phyloP scores from a whole-genome alignment of 2,329 filamentous ascomycete species.

The Thielaviopsis ethacetica region DNA sequence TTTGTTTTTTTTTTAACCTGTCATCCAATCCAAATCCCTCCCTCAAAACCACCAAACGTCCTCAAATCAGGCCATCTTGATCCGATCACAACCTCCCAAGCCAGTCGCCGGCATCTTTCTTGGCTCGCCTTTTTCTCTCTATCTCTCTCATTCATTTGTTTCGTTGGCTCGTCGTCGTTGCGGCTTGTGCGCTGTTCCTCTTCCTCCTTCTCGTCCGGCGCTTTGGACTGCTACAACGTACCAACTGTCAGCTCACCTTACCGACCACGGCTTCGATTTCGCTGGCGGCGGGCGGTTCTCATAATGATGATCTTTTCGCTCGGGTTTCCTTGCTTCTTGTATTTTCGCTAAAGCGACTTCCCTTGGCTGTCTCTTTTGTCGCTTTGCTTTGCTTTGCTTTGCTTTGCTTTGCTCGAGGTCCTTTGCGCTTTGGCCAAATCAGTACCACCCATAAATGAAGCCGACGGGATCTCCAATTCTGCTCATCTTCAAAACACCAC shows the following conservation, averaged over 20 bases:
- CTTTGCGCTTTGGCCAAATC: background rate
- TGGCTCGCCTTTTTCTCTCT: background rate
- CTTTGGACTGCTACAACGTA: background rate
- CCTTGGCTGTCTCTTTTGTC: background rate
- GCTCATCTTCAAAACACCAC: background rate
- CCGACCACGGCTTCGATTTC: background rate
- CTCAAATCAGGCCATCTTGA: background rate
- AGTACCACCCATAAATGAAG: background rate
- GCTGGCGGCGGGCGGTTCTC: background rate
- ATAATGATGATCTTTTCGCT: background rate
- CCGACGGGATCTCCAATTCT: background rate
- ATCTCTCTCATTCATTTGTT: background rate
- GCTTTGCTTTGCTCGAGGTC: too few relatives aligned
- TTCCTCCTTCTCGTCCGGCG: background rate
- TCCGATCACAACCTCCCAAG: background rate
- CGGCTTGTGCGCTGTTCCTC: background rate
- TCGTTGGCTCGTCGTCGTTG: background rate
- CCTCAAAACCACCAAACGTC: background rate
- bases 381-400: background rate
- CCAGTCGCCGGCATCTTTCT: background rate
- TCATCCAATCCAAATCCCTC: too few relatives aligned
- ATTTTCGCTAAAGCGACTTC: background rate
- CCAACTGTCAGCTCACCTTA: background rate
- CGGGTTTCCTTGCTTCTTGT: background rate
- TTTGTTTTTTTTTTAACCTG: background rate